Conservation (phyloP, 2,329 filamentous ascomycete species). For the Scedosporium dehoogii region DNA sequence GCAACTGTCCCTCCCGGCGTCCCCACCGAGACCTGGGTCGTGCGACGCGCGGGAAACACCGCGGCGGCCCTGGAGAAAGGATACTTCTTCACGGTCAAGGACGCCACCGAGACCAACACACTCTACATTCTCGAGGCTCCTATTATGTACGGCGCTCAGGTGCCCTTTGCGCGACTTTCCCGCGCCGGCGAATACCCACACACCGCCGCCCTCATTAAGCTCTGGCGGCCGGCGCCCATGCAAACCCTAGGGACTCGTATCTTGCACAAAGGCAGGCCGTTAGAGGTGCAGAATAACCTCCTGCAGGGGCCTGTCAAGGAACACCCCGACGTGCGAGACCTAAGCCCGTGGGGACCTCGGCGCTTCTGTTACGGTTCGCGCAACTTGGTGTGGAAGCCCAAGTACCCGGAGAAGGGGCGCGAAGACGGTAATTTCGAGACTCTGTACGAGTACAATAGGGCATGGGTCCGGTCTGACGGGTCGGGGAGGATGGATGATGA, state of each 20-base stretch:
- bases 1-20: background rate
- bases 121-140: background rate
- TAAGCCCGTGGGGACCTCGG: background rate
- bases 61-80: background rate
- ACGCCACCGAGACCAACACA: slow-evolving; percentile 1
- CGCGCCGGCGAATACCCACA: background rate
- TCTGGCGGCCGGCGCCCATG: background rate
- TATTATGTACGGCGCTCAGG: background rate
- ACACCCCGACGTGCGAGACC: background rate
- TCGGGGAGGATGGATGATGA: background rate
- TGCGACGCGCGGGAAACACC: background rate
- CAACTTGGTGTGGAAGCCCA: background rate
- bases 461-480: background rate
- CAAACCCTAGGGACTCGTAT: background rate
- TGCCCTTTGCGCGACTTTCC: background rate
- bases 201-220: background rate
- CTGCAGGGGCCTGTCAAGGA: background rate
- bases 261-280: background rate
- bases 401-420: slow-evolving; percentile 9
- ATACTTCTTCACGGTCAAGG: background rate
- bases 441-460: slow-evolving; percentile 6
- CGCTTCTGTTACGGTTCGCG: background rate
- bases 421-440: slow-evolving; percentile 15
- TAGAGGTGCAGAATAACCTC: background rate
- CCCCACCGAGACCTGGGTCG: background rate